Base-by-base conservation (phyloP, 805 yeast genomes). In the Ascoidea asiatica region DNA sequence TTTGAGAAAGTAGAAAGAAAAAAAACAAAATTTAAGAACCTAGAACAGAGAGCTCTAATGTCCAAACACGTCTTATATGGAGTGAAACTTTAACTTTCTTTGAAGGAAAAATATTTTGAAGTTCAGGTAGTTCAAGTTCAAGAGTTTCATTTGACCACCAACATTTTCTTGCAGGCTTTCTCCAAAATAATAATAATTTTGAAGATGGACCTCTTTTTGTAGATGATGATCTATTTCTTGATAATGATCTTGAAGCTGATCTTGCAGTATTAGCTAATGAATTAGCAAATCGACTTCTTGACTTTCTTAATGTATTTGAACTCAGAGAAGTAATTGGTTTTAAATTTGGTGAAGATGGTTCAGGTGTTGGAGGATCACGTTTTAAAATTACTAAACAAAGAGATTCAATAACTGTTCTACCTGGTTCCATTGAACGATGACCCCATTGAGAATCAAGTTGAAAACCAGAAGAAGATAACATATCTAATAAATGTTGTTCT, bases 151-250 rank as follows among this genome's bases (percentile, higher is more conserved):
- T 76, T 5, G 85, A 72, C 98, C 98, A 92, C 98, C 98, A 92
- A 65, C 98, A 92, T 59, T 92, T 92, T 57, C 97, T 74, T 2
- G 98, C 98, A 1, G 98, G 98, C 58, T 92, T 92, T 50, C 95
- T 74, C 97, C 98, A 92, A 58, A 92, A 92, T 43, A 92, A 65
- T 36, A 92, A 67, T 43, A 92, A 70, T 60, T 92, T 92, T 52
- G 61, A 57, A 48, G 61, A 63, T 20, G 69, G 61, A 51, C 64
- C 63, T 48, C 63, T 57, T 46, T 61, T 54, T 52, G 63, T 52
- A 49, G 55, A 56, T 58, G 64, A 58, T 11, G 77, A 68, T 46
- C 62, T 54, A 22, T 56, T 52, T 48, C 75, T 65, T 4, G 81
- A 75, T 33, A 76, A 66, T 1, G 86, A 78, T 44, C 79, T 62